These are phyloP conservation scores for Musa itinerans DNA, from an alignment of 176 grass and related monocot genomes.

Conservation along the genomic window DNA sequence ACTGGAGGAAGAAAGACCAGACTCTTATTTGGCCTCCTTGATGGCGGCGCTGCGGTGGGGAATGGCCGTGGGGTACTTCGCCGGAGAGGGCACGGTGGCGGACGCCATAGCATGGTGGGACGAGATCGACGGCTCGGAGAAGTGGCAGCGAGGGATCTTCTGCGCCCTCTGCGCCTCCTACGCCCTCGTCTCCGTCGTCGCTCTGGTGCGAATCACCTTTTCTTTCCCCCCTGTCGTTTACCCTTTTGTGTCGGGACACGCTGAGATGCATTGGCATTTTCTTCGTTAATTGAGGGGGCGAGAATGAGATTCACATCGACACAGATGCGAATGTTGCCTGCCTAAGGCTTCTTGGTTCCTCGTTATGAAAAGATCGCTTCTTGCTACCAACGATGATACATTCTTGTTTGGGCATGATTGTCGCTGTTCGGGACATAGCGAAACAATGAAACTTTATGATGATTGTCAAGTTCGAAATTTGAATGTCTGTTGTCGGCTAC, in stretches of 20 bases:
- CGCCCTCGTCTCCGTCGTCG: slow-evolving; percentile 43
- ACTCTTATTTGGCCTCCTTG: background rate
- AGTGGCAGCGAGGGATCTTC: slow-evolving; percentile 64
- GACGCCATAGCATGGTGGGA: slow-evolving; percentile 50
- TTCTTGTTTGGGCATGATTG: background rate
- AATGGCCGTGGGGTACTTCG: background rate
- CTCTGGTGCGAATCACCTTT: slow-evolving; percentile 43
- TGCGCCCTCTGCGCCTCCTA: slow-evolving; percentile 55
- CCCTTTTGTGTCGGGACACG: too few species aligned
- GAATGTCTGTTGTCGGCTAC: background rate
- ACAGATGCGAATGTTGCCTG: too few species aligned
- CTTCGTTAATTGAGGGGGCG: too few species aligned
- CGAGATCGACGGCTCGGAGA: slow-evolving; percentile 45
- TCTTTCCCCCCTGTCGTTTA: background rate
- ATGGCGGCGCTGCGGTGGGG: background rate
- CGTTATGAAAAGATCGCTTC: background rate
- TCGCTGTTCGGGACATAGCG: background rate
- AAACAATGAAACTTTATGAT: background rate
- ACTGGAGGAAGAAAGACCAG: background rate
- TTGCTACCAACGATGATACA: background rate
- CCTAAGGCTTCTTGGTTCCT: too few species aligned
- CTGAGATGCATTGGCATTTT: background rate
- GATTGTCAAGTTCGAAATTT: background rate
- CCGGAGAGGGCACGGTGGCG: background rate
- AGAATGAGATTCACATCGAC: too few species aligned